Conservation (phyloP, 257 asterid genomes). For the Oldenlandia corymbosa region DNA sequence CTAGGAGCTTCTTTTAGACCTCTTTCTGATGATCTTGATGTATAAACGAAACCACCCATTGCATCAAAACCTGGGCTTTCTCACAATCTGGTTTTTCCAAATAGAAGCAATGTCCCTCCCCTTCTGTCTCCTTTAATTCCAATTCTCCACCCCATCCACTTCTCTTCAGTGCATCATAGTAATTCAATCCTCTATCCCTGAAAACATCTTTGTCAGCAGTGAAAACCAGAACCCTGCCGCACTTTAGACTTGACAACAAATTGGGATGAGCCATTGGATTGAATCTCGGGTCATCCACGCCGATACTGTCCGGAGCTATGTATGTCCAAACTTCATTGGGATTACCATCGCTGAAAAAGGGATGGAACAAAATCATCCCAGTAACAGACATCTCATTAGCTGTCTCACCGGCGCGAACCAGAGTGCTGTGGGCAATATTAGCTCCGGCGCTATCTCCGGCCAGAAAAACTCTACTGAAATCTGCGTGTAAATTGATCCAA, state of each 20-base stretch:
- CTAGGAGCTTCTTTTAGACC: too few species aligned
- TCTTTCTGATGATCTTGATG: slow-evolving; percentile 31
- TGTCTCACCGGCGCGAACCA: slow-evolving; percentile 14
- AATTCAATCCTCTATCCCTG: slow-evolving; percentile 41
- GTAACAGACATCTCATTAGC: slow-evolving; percentile 17
- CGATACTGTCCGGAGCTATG: slow-evolving; percentile 13
- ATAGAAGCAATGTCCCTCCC: slow-evolving; percentile 38
- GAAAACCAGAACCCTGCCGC: slow-evolving; percentile 43
- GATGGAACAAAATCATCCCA: slow-evolving; percentile 57
- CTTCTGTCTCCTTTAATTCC: slow-evolving; percentile 47
- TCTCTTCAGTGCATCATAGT: slow-evolving; percentile 52
- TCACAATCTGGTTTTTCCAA: slow-evolving; percentile 22
- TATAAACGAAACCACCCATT: slow-evolving; percentile 21
- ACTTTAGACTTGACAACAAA: slow-evolving; percentile 40
- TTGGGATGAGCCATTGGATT: slow-evolving; percentile 57
- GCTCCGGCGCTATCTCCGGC: slow-evolving; percentile 91
- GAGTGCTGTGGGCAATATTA: slow-evolving; percentile 52
- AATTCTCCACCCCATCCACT: slow-evolving; percentile 60
- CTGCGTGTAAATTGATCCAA: slow-evolving; percentile 52
- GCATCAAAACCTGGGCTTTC: slow-evolving; percentile 25
- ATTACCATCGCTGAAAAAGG: slow-evolving; percentile 45
- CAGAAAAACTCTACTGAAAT: slow-evolving; percentile 37
- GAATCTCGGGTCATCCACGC: slow-evolving; percentile 54
- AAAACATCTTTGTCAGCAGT: slow-evolving; percentile 51
- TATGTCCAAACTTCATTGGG: slow-evolving; percentile 37